Percentiles rank a stretch among this genome's conserved stretches.
Conservation (phyloP, 2,329 filamentous ascomycete species). For the Ophiostoma triangulosporum region DNA sequence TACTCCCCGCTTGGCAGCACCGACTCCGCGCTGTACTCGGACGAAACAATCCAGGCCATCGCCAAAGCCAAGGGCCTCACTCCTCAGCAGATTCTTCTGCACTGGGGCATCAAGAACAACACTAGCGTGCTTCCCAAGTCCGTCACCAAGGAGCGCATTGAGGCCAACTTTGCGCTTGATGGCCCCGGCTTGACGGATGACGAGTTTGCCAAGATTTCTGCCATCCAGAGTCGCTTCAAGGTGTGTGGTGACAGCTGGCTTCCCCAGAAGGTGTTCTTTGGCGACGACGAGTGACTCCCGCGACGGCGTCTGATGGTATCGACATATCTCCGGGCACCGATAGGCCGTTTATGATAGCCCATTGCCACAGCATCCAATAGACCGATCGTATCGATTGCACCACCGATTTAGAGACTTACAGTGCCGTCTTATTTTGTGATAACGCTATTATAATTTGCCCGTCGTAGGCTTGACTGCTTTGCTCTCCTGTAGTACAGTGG, state of each 20-base stretch:
- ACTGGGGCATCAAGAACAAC: slow-evolving; percentile 70
- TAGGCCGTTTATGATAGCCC: background rate
- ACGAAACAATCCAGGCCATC: slow-evolving; percentile 46
- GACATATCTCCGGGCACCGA: background rate
- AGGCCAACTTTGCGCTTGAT: slow-evolving; percentile 55
- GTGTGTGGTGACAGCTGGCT: slow-evolving; percentile 64
- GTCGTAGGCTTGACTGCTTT: background rate
- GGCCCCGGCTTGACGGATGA: slow-evolving; percentile 59
- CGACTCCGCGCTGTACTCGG: slow-evolving; percentile 56
- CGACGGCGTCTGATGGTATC: background rate
- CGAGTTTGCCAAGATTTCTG: slow-evolving; percentile 56
- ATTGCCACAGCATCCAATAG: background rate
- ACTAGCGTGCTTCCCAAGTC: slow-evolving; percentile 80
- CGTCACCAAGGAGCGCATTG: slow-evolving; percentile 58
- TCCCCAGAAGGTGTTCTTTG: slow-evolving; percentile 69
- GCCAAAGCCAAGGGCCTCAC: slow-evolving; percentile 55
- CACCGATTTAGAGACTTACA: background rate
- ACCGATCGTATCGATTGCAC: background rate
- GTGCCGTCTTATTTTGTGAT: background rate
- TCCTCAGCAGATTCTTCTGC: slow-evolving; percentile 61
- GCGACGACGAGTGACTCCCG: slow-evolving; percentile 56
- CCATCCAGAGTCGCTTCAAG: slow-evolving; percentile 65
- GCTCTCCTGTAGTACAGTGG: background rate
- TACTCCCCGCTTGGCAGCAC: slow-evolving; percentile 64
- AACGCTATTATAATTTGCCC: background rate